Conservation (phyloP, 208 protist genomes). For the Novymonas esmeraldas region DNA sequence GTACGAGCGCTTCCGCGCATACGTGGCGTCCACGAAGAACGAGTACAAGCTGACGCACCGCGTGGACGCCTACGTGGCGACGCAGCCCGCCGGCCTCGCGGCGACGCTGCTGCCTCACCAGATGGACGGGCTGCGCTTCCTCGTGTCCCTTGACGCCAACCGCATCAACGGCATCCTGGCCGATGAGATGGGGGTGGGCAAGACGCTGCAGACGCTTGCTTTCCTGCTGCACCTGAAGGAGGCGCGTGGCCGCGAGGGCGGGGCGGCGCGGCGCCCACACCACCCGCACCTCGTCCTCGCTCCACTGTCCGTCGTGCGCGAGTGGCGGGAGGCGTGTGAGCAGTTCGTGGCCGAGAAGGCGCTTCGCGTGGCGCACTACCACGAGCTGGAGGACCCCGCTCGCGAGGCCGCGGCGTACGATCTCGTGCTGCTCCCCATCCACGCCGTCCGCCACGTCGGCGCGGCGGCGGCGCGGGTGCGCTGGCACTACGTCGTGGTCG, state of each 20-base stretch:
- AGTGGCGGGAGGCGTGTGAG: conserved; percentile 94
- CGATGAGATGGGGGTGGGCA: conserved; percentile 97
- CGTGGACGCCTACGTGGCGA: conserved; percentile 42
- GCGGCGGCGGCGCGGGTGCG: conserved; percentile 29
- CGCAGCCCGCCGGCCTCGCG: conserved; percentile 37
- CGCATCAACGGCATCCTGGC: conserved; percentile 95
- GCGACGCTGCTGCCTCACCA: conserved; percentile 96
- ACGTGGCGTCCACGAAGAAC: conserved; percentile 48
- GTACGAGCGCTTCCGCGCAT: conserved; percentile 55
- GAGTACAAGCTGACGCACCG: conserved; percentile 59
- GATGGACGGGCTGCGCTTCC: conserved; percentile 96
- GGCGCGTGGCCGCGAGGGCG: conserved; percentile 1
- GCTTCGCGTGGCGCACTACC: conserved; percentile 39
- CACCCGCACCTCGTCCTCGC: conserved; percentile 93
- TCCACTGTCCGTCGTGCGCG: conserved; percentile 84
- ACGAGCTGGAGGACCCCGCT: conserved; percentile 34
- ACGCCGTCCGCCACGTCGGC: conserved; percentile 29
- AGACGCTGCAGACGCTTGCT: conserved; percentile 94
- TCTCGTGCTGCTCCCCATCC: conserved; percentile 52
- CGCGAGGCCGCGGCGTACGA: conserved; percentile 38
- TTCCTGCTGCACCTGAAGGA: conserved; percentile 68
- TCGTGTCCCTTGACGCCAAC: conserved; percentile 70
- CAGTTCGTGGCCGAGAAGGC: conserved; percentile 83
- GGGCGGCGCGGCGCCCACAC: not conserved
- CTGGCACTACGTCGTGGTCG: conserved; percentile 76